These are phyloP conservation scores for Globisporangium yorkense DNA, from an alignment of 352 stramenopile species.

Conservation along the genomic window DNA sequence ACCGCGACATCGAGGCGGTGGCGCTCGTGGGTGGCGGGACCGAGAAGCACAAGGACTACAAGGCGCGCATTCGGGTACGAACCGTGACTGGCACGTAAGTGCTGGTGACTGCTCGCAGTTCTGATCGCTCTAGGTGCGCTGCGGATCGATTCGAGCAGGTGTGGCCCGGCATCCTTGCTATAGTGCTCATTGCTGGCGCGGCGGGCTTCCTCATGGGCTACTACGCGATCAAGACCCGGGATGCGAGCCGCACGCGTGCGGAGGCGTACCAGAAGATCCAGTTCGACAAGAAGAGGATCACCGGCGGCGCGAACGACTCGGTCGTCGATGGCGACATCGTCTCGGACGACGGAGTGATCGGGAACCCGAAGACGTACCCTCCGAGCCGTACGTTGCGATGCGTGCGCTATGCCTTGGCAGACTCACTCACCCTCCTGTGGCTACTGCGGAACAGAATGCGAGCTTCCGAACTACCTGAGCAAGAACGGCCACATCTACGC, in stretches of 20 bases:
- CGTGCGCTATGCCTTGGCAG: no score
- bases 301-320: conserved; percentile 5
- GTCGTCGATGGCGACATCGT: conserved; percentile 21
- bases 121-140: neutral
- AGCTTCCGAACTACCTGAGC: conserved; percentile 64
- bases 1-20: conserved; percentile 16
- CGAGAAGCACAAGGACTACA: conserved; percentile 16
- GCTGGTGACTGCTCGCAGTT: neutral
- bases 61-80: conserved; percentile 18
- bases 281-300: conserved; percentile 19
- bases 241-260: conserved; percentile 9
- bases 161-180: conserved; percentile 24
- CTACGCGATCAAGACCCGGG: conserved; percentile 16
- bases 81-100: neutral
- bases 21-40: neutral
- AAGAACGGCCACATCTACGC: conserved; percentile 60
- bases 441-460: conserved; percentile 17
- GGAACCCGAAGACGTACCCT: conserved; percentile 71
- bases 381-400: conserved; percentile 18
- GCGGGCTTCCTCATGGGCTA: conserved; percentile 17
- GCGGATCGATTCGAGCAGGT: conserved; percentile 6
- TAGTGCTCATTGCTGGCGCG: conserved; percentile 12
- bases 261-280: conserved; percentile 12
- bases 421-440: neutral
- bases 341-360: conserved; percentile 56